Base-by-base conservation (phyloP, 805 yeast genomes). In the Cyberlindnera euphorbiiphila region DNA sequence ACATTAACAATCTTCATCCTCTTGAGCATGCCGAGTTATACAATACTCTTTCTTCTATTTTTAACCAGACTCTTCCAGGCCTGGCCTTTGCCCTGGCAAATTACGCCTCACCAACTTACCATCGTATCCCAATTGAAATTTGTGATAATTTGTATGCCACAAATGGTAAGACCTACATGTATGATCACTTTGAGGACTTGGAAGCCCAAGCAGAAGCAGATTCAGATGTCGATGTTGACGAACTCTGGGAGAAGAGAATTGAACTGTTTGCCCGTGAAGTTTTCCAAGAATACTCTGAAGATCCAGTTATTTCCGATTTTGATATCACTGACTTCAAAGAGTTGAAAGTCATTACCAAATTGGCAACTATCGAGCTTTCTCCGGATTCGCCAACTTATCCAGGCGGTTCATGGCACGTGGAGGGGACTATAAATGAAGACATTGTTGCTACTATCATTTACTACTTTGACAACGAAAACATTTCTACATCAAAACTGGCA, bases 331-430 rank as follows among this genome's bases (percentile, higher is more conserved):
- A 24, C 26, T 39, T 39, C 25, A 13, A 25, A 9, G 17, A 27
- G 13, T 13, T 34, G n/a, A 39, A 39, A 13, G 36, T 39, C 11
- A 39, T 39, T 29, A 39, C 42, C 29, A 39, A 39, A 22, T 9
- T 39, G 11, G 42, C 42, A 26, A 34, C 26, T 14, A 39, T 39
- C 27, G 39, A 39, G 25, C 35, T 39, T 10, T 26, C 24, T 3
- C 42, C 40, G 9, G 40, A 36, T 11, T 6, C 14, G 5, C 40
- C 39, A 20, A 23, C 21, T 4, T 36, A 36, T 22, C 15, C 19
- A 2, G 39, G 39, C 7, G 39, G 39, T 4, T 36, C 39, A 3
- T 39, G 42, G 42, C 42, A 39, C 32, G 42, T 39, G 3, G 42
- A 39, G n/a, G 42, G 42, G 9, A 34, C 42, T 2, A 25, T 34